phyloP scores from a whole-genome alignment of 2,329 filamentous ascomycete species.

The Paecilomyces dactylethromorphus region DNA sequence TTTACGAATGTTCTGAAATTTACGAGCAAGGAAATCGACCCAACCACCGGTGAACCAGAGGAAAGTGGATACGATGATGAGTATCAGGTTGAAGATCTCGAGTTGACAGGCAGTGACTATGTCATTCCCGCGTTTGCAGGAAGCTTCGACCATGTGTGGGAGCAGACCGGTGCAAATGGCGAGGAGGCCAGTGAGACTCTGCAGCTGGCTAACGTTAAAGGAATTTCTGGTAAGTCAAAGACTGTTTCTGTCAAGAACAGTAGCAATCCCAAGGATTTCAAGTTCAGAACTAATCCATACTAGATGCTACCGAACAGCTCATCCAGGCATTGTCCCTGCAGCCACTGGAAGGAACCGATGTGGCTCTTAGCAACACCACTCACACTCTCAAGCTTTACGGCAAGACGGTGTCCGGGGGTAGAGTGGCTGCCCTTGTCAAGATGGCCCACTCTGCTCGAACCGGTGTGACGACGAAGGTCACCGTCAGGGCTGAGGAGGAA shows the following conservation, averaged over 20 bases:
- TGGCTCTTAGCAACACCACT: conserved; percentile 79
- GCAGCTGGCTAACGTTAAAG: conserved; percentile 80
- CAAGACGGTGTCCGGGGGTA: conserved; percentile 86
- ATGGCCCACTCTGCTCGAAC: conserved; percentile 93
- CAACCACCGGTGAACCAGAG: conserved; percentile 85
- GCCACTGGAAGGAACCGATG: conserved; percentile 87
- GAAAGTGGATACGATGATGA: conserved; percentile 93
- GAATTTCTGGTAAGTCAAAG: conserved; percentile 69
- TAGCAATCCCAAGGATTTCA: neutral
- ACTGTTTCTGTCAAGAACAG: neutral
- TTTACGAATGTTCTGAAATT: conserved; percentile 96
- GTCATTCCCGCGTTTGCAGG: conserved; percentile 88
- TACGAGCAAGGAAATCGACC: conserved; percentile 96
- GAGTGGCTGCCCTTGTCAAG: conserved; percentile 77
- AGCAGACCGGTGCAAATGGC: conserved; percentile 80
- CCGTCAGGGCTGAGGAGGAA: conserved; percentile 85
- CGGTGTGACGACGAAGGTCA: conserved; percentile 93
- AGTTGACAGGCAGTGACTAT: conserved; percentile 87
- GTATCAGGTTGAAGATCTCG: conserved; percentile 92
- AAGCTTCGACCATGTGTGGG: conserved; percentile 94
- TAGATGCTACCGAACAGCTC: conserved; percentile 89
- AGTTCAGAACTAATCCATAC: conserved; percentile 16
- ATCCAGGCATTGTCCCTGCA: conserved; percentile 82
- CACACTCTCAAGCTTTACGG: conserved; percentile 94
- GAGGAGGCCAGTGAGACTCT: conserved; percentile 89